phyloP scores from a whole-genome alignment of 2,329 filamentous ascomycete species.

The Fusarium sp. region DNA sequence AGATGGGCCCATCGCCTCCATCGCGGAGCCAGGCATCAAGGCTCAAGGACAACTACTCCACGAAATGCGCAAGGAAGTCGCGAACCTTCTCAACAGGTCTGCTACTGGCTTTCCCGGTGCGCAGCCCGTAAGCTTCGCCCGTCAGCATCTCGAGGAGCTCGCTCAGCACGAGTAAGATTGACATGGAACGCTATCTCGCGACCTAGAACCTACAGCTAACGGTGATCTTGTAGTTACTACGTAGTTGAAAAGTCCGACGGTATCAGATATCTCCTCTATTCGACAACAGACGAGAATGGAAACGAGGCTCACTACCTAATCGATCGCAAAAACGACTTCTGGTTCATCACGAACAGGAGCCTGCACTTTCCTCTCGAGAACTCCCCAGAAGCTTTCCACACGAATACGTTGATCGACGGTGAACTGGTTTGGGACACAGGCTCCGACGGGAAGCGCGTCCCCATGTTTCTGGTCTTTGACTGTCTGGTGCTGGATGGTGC shows the following conservation, averaged over 20 bases:
- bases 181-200: not conserved
- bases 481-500: conserved; percentile 84
- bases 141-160: conserved; percentile 84
- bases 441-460: conserved; percentile 71
- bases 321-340: conserved; percentile 98
- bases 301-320: conserved; percentile 88
- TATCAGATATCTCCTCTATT: conserved; percentile 93
- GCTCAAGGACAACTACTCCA: conserved; percentile 68
- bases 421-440: conserved; percentile 90
- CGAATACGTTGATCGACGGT: conserved; percentile 86
- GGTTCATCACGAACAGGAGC: conserved; percentile 74
- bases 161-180: conserved; percentile 74
- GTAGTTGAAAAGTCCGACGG: conserved; percentile 99
- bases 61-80: conserved; percentile 77
- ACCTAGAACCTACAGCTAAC: not conserved
- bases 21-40: conserved; percentile 72
- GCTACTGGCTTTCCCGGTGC: conserved; percentile 83
- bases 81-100: conserved; percentile 75
- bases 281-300: conserved; percentile 71
- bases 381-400: conserved; percentile 75
- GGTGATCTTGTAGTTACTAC: conserved; percentile 73
- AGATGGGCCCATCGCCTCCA: conserved; percentile 56
- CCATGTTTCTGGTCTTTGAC: conserved; percentile 93
- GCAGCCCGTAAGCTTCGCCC: conserved; percentile 92
- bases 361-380: conserved; percentile 83